Conservation (phyloP, 257 asterid genomes). For the Solanum neorickii region DNA sequence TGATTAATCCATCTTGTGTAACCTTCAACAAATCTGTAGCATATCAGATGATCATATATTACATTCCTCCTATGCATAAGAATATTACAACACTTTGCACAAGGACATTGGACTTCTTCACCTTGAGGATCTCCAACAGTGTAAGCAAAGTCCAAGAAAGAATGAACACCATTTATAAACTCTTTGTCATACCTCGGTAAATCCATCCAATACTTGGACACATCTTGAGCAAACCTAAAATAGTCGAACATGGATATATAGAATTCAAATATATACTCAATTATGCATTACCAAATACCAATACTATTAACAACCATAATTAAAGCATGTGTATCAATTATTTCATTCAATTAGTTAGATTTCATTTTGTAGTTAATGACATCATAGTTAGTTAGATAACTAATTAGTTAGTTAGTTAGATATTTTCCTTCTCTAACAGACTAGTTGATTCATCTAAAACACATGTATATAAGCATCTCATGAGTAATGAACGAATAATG, state of each 20-base stretch:
- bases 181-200: not conserved
- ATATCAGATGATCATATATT: not conserved
- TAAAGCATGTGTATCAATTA: too few relatives aligned
- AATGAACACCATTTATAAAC: not conserved
- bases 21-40: not conserved
- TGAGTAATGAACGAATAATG: too few relatives aligned
- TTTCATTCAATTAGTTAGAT: too few relatives aligned
- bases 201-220: not conserved
- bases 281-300: not conserved
- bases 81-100: not conserved
- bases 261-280: not conserved
- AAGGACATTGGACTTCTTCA: not conserved
- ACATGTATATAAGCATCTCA: too few relatives aligned
- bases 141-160: not conserved
- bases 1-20: not conserved
- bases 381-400: too few relatives aligned
- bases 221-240: not conserved
- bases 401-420: too few relatives aligned
- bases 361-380: too few relatives aligned
- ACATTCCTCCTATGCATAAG: not conserved
- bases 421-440: too few relatives aligned
- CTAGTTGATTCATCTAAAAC: too few relatives aligned
- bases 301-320: too few relatives aligned
- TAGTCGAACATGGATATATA: not conserved
- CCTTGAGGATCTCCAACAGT: not conserved